Conservation (phyloP, 352 stramenopile genomes). For the Phytopythium delawarense region DNA sequence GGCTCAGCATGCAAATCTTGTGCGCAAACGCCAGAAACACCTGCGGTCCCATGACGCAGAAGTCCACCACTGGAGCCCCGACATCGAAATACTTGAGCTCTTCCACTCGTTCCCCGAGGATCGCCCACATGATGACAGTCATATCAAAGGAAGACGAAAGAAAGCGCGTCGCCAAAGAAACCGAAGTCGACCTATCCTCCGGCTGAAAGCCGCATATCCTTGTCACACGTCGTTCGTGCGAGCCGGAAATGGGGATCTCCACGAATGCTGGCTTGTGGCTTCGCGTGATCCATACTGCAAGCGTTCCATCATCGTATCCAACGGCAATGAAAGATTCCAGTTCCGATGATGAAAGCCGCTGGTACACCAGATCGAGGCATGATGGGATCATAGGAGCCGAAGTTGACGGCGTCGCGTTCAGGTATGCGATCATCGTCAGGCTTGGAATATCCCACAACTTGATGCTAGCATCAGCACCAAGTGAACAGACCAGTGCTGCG, state of each 20-base stretch:
- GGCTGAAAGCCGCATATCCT: conserved; percentile 14
- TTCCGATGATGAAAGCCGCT: neutral
- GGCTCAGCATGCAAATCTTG: conserved; percentile 29
- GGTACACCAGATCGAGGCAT: conserved; percentile 28
- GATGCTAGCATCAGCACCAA: conserved; percentile 51
- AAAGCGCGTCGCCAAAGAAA: conserved; percentile 16
- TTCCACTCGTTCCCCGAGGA: conserved; percentile 22
- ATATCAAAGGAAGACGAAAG: conserved; percentile 56
- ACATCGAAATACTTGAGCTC: conserved; percentile 67
- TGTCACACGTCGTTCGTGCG: conserved; percentile 42
- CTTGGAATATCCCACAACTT: conserved; percentile 51
- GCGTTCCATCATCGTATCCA: conserved; percentile 52
- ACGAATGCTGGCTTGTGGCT: conserved; percentile 13
- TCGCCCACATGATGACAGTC: conserved; percentile 56
- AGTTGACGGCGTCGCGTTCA: conserved; percentile 29
- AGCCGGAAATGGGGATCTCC: conserved; percentile 21
- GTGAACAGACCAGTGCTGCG: conserved; percentile 21
- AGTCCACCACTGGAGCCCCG: conserved; percentile 40
- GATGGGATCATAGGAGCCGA: conserved; percentile 26
- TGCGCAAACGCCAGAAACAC: conserved; percentile 31
- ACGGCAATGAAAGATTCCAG: conserved; percentile 16
- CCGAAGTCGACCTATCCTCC: neutral
- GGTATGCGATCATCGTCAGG: conserved; percentile 30
- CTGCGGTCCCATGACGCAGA: conserved; percentile 23
- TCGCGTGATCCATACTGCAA: conserved; percentile 36